A percentile compares a stretch with the other conserved stretches of the same genome.
Conservation (phyloP, 2,329 filamentous ascomycete species). For the Ophiostoma novo-ulmi region DNA sequence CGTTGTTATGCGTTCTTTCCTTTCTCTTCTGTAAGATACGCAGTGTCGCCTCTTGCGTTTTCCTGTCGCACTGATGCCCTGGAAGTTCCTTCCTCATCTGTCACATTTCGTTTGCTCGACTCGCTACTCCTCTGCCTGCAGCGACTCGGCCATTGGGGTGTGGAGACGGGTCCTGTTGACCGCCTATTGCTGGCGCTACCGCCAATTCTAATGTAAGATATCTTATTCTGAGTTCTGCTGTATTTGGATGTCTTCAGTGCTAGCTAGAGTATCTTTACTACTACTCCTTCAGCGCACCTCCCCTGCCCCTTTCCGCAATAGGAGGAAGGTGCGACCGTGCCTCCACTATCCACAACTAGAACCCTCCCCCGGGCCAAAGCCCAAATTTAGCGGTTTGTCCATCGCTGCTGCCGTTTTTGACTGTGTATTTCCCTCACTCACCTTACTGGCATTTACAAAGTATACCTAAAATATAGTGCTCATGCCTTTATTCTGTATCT, state of each 20-base stretch:
- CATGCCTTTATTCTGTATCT: not conserved
- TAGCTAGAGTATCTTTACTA: not conserved
- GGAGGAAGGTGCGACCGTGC: slow-evolving; percentile 14
- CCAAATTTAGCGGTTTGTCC: slow-evolving; percentile 10
- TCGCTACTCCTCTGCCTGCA: not conserved
- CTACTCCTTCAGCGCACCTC: slow-evolving; percentile 3
- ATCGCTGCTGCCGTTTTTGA: slow-evolving; percentile 16
- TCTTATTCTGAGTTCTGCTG: not conserved
- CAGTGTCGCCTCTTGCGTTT: not conserved
- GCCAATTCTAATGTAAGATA: not conserved
- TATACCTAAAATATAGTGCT: not conserved
- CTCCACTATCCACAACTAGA: slow-evolving; percentile 13
- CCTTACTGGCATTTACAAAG: not conserved
- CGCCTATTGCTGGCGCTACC: slow-evolving; percentile 3
- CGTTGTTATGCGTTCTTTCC: not conserved
- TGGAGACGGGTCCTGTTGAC: slow-evolving; percentile 5
- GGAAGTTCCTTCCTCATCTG: not conserved
- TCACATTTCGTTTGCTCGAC: not conserved
- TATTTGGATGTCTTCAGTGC: not conserved
- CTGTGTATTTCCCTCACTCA: slow-evolving; percentile 2
- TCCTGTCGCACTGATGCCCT: not conserved
- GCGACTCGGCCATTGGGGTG: not conserved
- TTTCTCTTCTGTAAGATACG: not conserved
- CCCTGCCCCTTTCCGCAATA: slow-evolving; percentile 12
- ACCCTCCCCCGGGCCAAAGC: slow-evolving; percentile 6